phyloP scores from a whole-genome alignment of 2,329 filamentous ascomycete genomes.

The Penicillium sp. region DNA sequence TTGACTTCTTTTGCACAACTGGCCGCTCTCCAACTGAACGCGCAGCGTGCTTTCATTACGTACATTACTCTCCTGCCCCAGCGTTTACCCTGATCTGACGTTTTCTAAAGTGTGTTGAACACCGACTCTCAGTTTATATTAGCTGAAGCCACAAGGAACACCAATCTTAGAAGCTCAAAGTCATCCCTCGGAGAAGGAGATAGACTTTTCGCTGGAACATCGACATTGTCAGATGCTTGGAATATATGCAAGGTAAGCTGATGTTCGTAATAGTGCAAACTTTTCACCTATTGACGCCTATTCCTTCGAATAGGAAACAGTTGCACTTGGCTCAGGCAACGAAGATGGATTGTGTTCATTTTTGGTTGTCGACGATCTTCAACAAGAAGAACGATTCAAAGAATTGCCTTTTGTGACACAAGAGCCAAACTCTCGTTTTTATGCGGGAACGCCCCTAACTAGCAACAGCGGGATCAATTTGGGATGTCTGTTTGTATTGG shows the following conservation, averaged over 20 bases:
- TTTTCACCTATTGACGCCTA: neutral
- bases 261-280: neutral
- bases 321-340: neutral
- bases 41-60: constrained; percentile 17
- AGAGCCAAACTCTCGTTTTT: too few relatives aligned
- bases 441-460: too few relatives aligned
- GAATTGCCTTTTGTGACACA: too few relatives aligned
- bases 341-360: too few relatives aligned
- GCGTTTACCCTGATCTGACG: neutral
- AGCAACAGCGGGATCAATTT: too few relatives aligned
- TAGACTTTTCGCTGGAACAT: constrained; percentile 3
- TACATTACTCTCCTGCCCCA: neutral
- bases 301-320: constrained; percentile 3
- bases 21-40: constrained; percentile 16
- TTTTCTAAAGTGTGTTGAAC: constrained; percentile 13
- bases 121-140: constrained; percentile 19
- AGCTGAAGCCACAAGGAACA: constrained; percentile 16
- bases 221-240: constrained; percentile 10
- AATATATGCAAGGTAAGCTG: constrained; percentile 13
- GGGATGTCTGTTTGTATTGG: too few relatives aligned
- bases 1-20: constrained; percentile 21
- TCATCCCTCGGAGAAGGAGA: neutral
- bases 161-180: constrained; percentile 4
- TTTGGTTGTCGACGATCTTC: too few relatives aligned
- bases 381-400: too few relatives aligned